phyloP scores from a whole-genome alignment of 2,329 filamentous ascomycete species.

The Fusarium foetens region DNA sequence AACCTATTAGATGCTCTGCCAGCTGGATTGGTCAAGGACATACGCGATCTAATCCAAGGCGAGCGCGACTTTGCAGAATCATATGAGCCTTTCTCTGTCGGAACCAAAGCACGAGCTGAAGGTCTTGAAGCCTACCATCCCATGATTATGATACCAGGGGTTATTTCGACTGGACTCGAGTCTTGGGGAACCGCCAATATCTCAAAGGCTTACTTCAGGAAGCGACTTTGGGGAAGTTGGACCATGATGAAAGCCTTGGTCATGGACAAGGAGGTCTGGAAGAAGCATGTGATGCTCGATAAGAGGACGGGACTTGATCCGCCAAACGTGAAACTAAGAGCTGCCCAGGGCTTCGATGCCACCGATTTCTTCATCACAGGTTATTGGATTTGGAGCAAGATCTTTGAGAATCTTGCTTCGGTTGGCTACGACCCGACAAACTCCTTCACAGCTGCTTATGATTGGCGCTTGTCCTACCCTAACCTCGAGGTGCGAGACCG shows the following conservation, averaged over 20 bases:
- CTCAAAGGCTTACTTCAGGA: conserved; percentile 91
- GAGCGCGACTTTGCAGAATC: conserved; percentile 85
- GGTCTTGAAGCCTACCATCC: conserved; percentile 86
- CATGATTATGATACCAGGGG: conserved; percentile 96
- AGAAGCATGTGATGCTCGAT: conserved; percentile 96
- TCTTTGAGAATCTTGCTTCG: conserved; percentile 94
- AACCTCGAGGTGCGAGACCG: conserved; percentile 92
- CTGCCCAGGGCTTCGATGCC: conserved; percentile 96
- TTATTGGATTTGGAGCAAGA: conserved; percentile 99
- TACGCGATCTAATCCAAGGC: conserved; percentile 84
- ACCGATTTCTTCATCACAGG: conserved; percentile 92
- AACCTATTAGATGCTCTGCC: conserved; percentile 88
- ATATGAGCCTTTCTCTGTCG: conserved; percentile 94
- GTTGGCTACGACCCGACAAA: conserved; percentile 93
- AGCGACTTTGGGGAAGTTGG: conserved; percentile 97
- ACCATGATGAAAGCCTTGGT: conserved; percentile 98
- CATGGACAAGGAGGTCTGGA: conserved; percentile 93
- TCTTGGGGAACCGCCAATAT: conserved; percentile 92
- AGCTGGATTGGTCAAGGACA: conserved; percentile 84
- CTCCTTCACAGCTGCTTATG: conserved; percentile 77
- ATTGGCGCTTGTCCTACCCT: conserved; percentile 91
- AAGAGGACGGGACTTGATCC: conserved; percentile 91
- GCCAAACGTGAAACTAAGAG: conserved; percentile 86
- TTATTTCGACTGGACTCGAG: conserved; percentile 96
- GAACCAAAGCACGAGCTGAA: conserved; percentile 81